Base-by-base conservation (phyloP, 169 alveolate species). In the Cryptosporidium sp. region DNA sequence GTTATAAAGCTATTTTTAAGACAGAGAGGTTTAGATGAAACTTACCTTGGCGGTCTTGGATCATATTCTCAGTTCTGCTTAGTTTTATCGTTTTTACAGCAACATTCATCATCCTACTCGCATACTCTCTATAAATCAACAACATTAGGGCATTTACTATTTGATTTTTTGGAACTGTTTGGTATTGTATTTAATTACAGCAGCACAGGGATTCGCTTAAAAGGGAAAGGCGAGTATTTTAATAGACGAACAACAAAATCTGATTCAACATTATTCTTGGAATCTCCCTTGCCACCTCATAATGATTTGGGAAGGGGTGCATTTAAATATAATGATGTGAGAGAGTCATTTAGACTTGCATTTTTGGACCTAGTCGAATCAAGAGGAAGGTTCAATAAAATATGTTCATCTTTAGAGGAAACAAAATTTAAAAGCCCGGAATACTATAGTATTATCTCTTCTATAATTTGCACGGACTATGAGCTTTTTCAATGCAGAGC, bases 41-140 rank as follows among this genome's bases (percentile, higher is more conserved):
- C 94, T 12, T 87, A 85, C 62, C 75, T 68, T 18, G 94, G 94
- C 12, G 94, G 94, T 18, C 86, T 92, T 56, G 94, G 94, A 31
- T 89, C 94, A 9, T 92, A 89, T 58, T 69, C 92, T 21, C 92
- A 89, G 52, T 92, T 92, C 42, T 80, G 86, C 18, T 67, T 92
- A 70, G 93, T 86, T 39, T 67, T 86, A 21, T 65, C 92, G 42
- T 86, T 86, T 84, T 39, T 86, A 16, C 92, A 86, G 67, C 92
- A 86, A 39, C 92, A 86, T 45, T 69, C 87, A 14, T 73, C 87
- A n/a, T 86, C 92, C 9, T 86, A 86, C 42, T 71, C 92, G n/a
- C 84, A 37, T 14, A 39, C 84, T 31, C 39, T 69, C 29, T 42
- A 70, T 37, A 69, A 69, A 37, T 48, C 70, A 69, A 84, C 85